Percentiles rank a stretch among this genome's conserved stretches.
Evolutionary conservation across 371 early-diverging fungal species (phyloP).

Genomic region (Gilbertella persicaria): DNA sequence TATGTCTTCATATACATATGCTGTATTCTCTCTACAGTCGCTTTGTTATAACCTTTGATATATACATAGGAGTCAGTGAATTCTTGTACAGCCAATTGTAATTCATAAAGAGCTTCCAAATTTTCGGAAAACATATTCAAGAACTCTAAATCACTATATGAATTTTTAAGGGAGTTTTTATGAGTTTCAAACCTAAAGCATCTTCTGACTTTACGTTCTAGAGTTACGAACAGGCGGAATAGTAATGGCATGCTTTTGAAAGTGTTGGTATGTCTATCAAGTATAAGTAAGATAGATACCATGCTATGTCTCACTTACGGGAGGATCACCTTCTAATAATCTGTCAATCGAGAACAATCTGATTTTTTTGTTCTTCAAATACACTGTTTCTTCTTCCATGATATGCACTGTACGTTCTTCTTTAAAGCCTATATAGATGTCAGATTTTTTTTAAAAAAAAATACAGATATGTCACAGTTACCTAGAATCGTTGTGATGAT

Average conservation of each 20-base stretch:
- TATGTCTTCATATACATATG: conserved; percentile 59
- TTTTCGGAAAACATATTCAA: conserved; percentile 57
- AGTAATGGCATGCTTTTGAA: conserved; percentile 29
- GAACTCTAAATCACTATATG: conserved; percentile 60
- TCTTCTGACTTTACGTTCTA: conserved; percentile 40
- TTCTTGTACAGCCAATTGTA: conserved; percentile 51
- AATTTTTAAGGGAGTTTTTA: not conserved
- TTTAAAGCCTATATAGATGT: conserved; percentile 45
- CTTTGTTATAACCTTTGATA: conserved; percentile 58
- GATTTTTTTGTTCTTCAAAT: conserved; percentile 49
- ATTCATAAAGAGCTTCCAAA: conserved; percentile 49
- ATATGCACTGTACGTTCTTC: conserved; percentile 56
- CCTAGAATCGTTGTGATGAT: conserved; percentile 51
- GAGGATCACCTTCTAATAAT: conserved; percentile 58
- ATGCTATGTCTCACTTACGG: too few relatives aligned
- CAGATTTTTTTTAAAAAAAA: not conserved
- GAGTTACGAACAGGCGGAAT: conserved; percentile 55
- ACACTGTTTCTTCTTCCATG: conserved; percentile 56
- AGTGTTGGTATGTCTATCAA: conserved; percentile 27
- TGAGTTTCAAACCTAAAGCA: conserved; percentile 4
- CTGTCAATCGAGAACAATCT: conserved; percentile 52
- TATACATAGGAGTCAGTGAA: conserved; percentile 66
- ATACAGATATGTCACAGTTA: conserved; percentile 28
- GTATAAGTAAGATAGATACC: too few relatives aligned
- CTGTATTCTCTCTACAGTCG: conserved; percentile 61